Percentiles rank a stretch among this genome's conserved stretches.
These are phyloP conservation scores for Penicillium parvum DNA, from an alignment of 495 filamentous ascomycete genomes.

Conservation along the genomic window DNA sequence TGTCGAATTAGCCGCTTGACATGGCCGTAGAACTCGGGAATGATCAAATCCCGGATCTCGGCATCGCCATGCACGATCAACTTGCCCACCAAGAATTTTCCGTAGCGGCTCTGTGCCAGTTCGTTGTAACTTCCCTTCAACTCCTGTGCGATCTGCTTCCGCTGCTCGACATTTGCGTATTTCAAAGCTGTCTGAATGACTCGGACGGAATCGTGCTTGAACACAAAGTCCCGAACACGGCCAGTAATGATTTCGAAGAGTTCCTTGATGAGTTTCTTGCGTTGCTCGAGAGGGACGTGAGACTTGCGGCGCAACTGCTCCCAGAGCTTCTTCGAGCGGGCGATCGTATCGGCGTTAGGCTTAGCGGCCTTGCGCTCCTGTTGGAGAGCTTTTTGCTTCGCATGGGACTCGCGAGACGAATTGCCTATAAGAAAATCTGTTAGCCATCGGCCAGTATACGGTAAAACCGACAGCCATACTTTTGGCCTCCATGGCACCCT, in stretches of 20 bases:
- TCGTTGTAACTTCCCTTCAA: constrained; percentile 78
- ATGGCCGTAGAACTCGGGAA: constrained; percentile 91
- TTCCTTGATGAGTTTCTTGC: constrained; percentile 80
- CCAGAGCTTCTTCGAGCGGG: constrained; percentile 94
- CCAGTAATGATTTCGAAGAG: constrained; percentile 88
- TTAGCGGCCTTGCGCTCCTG: constrained; percentile 89
- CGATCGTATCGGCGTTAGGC: constrained; percentile 82
- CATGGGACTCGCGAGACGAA: constrained; percentile 76
- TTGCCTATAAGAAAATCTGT: constrained; percentile 13
- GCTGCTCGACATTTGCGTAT: constrained; percentile 79
- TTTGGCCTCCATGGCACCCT: constrained; percentile 20
- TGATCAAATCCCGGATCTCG: constrained; percentile 78
- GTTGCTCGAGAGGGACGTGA: constrained; percentile 78
- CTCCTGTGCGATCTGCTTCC: constrained; percentile 81
- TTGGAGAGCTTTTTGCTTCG: constrained; percentile 83
- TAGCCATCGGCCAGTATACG: not conserved
- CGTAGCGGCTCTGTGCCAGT: constrained; percentile 89
- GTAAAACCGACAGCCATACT: constrained; percentile 25
- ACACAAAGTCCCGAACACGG: constrained; percentile 86
- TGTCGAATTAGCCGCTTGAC: constrained; percentile 92
- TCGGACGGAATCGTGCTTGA: constrained; percentile 96
- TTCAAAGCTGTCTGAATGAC: constrained; percentile 96
- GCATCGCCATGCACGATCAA: constrained; percentile 82
- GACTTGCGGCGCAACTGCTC: constrained; percentile 88
- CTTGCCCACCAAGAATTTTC: constrained; percentile 94